phyloP scores from a whole-genome alignment of 2,329 filamentous ascomycete genomes.

The Stromatinia cepivora region DNA sequence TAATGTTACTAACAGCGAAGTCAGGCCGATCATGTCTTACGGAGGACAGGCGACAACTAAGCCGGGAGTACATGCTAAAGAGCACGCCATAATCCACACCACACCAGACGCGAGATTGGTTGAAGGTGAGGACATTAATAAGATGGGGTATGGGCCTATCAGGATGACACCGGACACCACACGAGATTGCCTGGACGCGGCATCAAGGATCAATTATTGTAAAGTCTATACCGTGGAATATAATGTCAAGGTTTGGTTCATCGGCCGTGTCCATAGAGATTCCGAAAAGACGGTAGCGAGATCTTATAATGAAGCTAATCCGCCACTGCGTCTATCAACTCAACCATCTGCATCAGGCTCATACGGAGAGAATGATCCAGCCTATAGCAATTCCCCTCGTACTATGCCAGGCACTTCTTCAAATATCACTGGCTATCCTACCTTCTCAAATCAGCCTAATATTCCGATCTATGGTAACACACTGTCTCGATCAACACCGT shows the following conservation, averaged over 20 bases:
- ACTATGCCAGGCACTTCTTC: background rate
- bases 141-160: slow-evolving; percentile 23
- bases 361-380: background rate
- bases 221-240: slow-evolving; percentile 40
- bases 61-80: slow-evolving; percentile 19
- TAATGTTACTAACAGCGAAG: background rate
- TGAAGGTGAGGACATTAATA: slow-evolving; percentile 1
- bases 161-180: slow-evolving; percentile 6
- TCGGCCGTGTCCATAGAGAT: slow-evolving; percentile 26
- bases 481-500: background rate
- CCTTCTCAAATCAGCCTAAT: background rate
- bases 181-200: slow-evolving; percentile 22
- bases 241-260: slow-evolving; percentile 34
- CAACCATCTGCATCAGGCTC: background rate
- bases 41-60: slow-evolving; percentile 24
- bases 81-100: slow-evolving; percentile 22
- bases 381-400: background rate
- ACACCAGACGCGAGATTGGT: background rate
- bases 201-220: slow-evolving; percentile 35
- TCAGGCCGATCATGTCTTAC: slow-evolving; percentile 26
- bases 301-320: background rate
- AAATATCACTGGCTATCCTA: background rate
- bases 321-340: background rate
- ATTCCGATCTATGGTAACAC: background rate
- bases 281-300: background rate